Percentiles rank a stretch among this genome's conserved stretches.
phyloP scores from a whole-genome alignment of 225 moss, liverwort and hornwort genomes.

The Marchantia paleacea region DNA sequence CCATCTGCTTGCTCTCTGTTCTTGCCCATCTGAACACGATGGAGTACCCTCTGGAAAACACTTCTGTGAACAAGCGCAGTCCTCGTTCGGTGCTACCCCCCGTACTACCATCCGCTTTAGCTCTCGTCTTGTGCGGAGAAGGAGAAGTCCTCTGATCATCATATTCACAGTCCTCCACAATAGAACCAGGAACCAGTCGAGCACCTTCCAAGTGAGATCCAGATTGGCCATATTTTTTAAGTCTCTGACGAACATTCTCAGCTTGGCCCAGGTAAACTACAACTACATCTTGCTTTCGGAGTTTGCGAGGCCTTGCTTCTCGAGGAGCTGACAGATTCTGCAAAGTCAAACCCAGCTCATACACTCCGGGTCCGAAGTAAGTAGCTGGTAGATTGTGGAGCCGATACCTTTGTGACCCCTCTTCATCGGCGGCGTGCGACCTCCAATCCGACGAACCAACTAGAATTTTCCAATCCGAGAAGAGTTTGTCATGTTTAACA shows the following conservation, averaged over 20 bases:
- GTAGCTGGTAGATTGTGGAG: conserved; percentile 66
- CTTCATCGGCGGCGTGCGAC: conserved; percentile 69
- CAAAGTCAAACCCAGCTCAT: conserved; percentile 80
- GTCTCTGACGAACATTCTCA: conserved; percentile 72
- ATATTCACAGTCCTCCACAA: conserved; percentile 21
- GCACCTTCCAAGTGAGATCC: conserved; percentile 89
- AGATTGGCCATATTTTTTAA: conserved; percentile 82
- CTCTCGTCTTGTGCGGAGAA: not conserved
- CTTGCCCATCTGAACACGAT: conserved; percentile 82
- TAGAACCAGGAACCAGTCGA: conserved; percentile 29
- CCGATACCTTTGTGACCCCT: conserved; percentile 60
- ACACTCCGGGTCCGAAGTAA: conserved; percentile 68
- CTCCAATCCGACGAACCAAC: conserved; percentile 87
- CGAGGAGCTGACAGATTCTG: conserved; percentile 28
- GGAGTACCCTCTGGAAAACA: conserved; percentile 79
- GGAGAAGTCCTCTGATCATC: conserved; percentile 11
- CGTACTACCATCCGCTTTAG: not conserved
- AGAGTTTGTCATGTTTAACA: conserved; percentile 92
- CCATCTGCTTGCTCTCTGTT: conserved; percentile 64
- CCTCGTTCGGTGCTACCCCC: conserved; percentile 37
- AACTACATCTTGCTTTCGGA: conserved; percentile 62
- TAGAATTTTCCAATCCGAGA: conserved; percentile 93
- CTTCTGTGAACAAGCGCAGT: conserved; percentile 73
- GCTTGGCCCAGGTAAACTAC: conserved; percentile 86
- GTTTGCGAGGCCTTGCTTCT: conserved; percentile 24